These are phyloP conservation scores for Leucocoprinus birnbaumii DNA, from an alignment of 768 basidiomycete genomes.

Conservation along the genomic window DNA sequence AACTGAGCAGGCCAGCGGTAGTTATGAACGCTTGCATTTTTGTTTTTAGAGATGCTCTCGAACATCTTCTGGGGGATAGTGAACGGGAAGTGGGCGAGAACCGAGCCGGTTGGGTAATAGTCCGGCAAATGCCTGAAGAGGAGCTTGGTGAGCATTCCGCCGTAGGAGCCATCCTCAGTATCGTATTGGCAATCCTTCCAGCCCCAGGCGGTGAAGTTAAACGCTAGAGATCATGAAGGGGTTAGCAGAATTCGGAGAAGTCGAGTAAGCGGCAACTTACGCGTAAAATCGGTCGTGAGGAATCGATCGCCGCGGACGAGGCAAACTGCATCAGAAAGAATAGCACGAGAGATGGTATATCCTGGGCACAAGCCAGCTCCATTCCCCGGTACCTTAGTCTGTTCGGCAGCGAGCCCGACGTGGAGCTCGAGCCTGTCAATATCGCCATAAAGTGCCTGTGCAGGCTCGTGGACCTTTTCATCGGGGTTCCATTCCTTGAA, in stretches of 20 bases:
- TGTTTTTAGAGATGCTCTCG: conserved; percentile 30
- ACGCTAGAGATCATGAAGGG: conserved; percentile 35
- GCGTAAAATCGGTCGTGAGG: conserved; percentile 74
- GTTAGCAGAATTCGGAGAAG: background rate
- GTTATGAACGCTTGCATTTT: conserved; percentile 29
- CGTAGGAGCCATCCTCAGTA: conserved; percentile 65
- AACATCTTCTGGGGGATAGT: conserved; percentile 54
- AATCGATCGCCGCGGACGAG: conserved; percentile 79
- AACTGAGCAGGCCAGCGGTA: conserved; percentile 53
- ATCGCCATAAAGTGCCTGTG: conserved; percentile 62
- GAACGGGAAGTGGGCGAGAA: conserved; percentile 83
- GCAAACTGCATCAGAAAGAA: conserved; percentile 75
- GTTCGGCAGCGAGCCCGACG: conserved; percentile 72
- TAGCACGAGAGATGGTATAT: conserved; percentile 83
- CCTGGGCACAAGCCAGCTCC: conserved; percentile 82
- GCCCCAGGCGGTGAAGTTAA: conserved; percentile 79
- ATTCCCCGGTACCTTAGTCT: conserved; percentile 57
- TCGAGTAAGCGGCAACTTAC: conserved; percentile 51
- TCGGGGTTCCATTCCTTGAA: conserved; percentile 78
- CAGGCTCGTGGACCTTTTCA: conserved; percentile 52
- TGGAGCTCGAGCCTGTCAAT: conserved; percentile 82
- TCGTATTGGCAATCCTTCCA: conserved; percentile 69
- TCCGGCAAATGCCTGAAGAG: conserved; percentile 71
- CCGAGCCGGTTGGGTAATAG: conserved; percentile 60
- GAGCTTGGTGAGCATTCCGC: conserved; percentile 71